These are phyloP conservation scores for Sparassis latifolia DNA, from an alignment of 1,284 basidiomycete species.

Conservation along the genomic window DNA sequence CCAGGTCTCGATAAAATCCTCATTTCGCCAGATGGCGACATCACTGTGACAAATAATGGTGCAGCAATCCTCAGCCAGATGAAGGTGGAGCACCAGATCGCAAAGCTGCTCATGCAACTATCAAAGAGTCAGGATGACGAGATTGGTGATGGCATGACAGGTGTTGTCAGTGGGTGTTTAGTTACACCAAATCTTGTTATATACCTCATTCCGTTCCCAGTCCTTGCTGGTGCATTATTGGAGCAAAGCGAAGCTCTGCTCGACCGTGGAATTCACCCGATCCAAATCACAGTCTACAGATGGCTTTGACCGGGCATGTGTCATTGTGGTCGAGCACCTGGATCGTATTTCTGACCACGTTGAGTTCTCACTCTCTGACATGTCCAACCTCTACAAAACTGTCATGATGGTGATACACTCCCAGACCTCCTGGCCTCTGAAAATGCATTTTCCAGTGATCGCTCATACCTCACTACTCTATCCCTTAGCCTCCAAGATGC, in stretches of 20 bases:
- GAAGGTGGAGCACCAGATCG: slow-evolving; percentile 99
- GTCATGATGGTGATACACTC: slow-evolving; percentile 63
- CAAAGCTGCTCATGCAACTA: slow-evolving; percentile 93
- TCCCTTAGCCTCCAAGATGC: too few relatives aligned
- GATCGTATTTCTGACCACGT: slow-evolving; percentile 91
- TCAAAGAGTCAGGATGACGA: slow-evolving; percentile 99
- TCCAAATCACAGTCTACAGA: slow-evolving; percentile 81
- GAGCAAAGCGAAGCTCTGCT: slow-evolving; percentile 86
- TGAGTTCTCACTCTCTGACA: slow-evolving; percentile 79
- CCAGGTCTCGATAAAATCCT: slow-evolving; percentile 97
- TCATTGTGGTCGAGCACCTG: slow-evolving; percentile 84
- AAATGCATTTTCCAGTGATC: too few relatives aligned
- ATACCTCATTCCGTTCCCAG: slow-evolving; percentile 34
- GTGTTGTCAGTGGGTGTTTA: slow-evolving; percentile 84
- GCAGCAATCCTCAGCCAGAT: slow-evolving; percentile 94
- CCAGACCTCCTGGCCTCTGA: too few relatives aligned
- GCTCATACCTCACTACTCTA: too few relatives aligned
- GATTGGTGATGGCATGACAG: slow-evolving; percentile 98
- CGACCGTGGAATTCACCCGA: slow-evolving; percentile 96
- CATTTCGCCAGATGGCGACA: slow-evolving; percentile 97
- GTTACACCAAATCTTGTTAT: neutral
- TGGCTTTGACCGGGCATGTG: slow-evolving; percentile 93
- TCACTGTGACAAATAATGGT: slow-evolving; percentile 98
- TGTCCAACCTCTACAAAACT: slow-evolving; percentile 86
- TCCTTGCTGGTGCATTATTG: slow-evolving; percentile 92